Conservation (phyloP, 2,329 filamentous ascomycete species). For the Fusarium cyanostomum region DNA sequence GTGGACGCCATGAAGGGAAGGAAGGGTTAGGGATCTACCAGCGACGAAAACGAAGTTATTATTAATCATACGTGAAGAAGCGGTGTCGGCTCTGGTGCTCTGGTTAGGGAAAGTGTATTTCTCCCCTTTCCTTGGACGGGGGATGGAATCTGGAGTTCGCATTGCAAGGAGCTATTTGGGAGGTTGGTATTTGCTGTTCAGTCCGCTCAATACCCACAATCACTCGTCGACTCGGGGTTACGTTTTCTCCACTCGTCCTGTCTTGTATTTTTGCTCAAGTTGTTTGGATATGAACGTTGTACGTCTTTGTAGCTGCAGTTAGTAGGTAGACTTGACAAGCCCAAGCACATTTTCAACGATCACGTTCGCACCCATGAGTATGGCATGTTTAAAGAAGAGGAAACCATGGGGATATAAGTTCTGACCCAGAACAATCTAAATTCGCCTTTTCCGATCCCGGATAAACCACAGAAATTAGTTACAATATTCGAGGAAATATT, state of each 20-base stretch:
- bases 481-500: conserved; percentile 20
- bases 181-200: conserved; percentile 21
- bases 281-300: neutral
- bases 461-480: conserved; percentile 39
- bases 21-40: conserved; percentile 43
- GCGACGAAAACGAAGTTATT: neutral
- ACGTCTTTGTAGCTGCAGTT: conserved; percentile 7
- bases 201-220: conserved; percentile 22
- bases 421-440: conserved; percentile 35
- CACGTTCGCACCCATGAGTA: neutral
- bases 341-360: conserved; percentile 4
- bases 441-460: conserved; percentile 44
- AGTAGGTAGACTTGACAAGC: conserved; percentile 18
- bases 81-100: conserved; percentile 4
- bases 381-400: neutral
- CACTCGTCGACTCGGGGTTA: conserved; percentile 10
- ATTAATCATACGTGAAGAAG: neutral
- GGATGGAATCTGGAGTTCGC: conserved; percentile 23
- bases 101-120: neutral
- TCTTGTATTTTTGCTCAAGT: neutral
- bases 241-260: neutral
- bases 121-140: neutral
- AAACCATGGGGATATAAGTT: conserved; percentile 29
- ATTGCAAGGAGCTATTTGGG: conserved; percentile 40
- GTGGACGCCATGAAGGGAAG: conserved; percentile 70